Percentiles rank a stretch among this genome's conserved stretches.
Evolutionary conservation across 148 eudicot species (phyloP).

Genomic region (Rhododendron ferrugineum): DNA sequence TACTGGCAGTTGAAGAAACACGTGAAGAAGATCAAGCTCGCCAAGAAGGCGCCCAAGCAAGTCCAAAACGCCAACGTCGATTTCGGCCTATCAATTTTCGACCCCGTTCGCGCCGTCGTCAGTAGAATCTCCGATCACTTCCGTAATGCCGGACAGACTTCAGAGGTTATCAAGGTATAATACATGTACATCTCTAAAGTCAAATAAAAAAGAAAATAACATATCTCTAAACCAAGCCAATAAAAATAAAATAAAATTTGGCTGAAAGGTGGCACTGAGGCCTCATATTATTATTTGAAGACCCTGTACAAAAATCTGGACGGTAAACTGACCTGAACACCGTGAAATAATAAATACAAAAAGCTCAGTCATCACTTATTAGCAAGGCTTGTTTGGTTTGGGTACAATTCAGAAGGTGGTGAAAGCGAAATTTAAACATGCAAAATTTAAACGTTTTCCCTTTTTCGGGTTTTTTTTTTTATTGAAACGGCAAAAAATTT

Average conservation of each 20-base stretch:
- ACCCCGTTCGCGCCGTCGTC: constrained; percentile 34
- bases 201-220: not conserved
- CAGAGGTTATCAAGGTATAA: constrained; percentile 36
- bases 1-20: constrained; percentile 88
- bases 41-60: constrained; percentile 41
- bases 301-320: not conserved
- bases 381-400: not conserved
- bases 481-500: too few species aligned
- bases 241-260: not conserved
- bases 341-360: not conserved
- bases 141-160: constrained; percentile 2
- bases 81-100: constrained; percentile 49
- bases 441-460: not conserved
- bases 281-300: not conserved
- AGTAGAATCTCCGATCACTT: constrained; percentile 15
- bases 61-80: constrained; percentile 19
- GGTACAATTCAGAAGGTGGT: not conserved
- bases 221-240: not conserved
- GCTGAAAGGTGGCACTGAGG: not conserved
- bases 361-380: not conserved
- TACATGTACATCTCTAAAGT: not conserved
- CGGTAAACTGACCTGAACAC: not conserved
- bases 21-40: constrained; percentile 61
- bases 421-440: not conserved
- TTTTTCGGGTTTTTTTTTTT: too few species aligned